These are phyloP conservation scores for Alternaria longipes DNA, from an alignment of 2,329 filamentous ascomycete species.

Conservation along the genomic window DNA sequence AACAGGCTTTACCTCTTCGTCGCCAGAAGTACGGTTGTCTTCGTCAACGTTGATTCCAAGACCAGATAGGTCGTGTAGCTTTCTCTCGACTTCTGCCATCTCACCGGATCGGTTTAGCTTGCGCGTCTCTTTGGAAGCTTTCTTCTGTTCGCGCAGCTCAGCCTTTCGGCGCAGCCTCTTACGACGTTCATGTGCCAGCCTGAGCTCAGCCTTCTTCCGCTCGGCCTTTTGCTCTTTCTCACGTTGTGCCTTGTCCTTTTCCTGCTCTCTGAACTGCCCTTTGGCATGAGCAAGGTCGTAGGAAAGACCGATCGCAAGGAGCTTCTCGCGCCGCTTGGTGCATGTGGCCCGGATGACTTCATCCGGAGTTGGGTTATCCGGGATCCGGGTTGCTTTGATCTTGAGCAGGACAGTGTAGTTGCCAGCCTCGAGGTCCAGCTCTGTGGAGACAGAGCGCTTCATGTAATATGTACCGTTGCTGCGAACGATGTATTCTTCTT, in stretches of 20 bases:
- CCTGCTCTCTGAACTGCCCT: conserved; percentile 64
- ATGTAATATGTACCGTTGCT: conserved; percentile 68
- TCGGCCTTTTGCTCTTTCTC: conserved; percentile 51
- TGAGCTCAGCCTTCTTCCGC: conserved; percentile 48
- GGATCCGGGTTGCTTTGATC: conserved; percentile 70
- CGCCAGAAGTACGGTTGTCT: conserved; percentile 36
- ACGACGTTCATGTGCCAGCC: conserved; percentile 49
- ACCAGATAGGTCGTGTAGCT: conserved; percentile 40
- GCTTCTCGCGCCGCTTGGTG: conserved; percentile 73
- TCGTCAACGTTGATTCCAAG: conserved; percentile 50
- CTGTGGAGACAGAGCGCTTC: conserved; percentile 78
- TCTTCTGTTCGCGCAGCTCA: conserved; percentile 52
- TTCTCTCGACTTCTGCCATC: conserved; percentile 39
- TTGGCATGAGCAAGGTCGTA: conserved; percentile 77
- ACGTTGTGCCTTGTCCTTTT: conserved; percentile 55
- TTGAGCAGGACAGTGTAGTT: conserved; percentile 80
- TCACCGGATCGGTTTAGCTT: conserved; percentile 33
- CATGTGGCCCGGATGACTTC: conserved; percentile 73
- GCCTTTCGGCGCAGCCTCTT: conserved; percentile 49
- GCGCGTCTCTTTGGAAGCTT: conserved; percentile 43
- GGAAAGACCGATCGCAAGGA: conserved; percentile 73
- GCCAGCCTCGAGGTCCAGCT: conserved; percentile 77
- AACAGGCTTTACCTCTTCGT: conserved; percentile 42
- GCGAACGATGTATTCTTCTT: conserved; percentile 67
- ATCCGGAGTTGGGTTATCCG: conserved; percentile 65